A percentile compares a stretch with the other conserved stretches of the same genome.
Conservation (phyloP, 1,139 yeast species). For the Magnusiomyces fungicola region DNA sequence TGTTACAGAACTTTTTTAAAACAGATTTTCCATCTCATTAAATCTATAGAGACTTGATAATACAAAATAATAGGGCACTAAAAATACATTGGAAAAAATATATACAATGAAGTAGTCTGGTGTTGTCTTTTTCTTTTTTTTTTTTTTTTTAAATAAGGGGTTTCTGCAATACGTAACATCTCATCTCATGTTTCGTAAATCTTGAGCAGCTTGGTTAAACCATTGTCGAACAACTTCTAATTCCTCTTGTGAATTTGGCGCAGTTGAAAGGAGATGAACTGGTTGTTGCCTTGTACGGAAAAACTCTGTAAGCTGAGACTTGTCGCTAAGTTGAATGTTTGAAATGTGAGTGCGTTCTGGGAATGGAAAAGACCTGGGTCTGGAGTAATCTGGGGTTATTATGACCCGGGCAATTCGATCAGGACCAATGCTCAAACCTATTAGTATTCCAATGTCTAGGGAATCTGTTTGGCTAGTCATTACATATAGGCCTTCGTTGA, state of each 20-base stretch:
- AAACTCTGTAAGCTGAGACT: constrained; percentile 14
- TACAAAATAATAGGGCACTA: no score
- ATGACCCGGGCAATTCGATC: constrained; percentile 14
- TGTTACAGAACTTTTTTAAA: no score
- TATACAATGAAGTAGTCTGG: no score
- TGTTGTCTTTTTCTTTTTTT: no score
- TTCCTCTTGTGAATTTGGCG: constrained; percentile 15
- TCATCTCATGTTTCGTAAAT: constrained; percentile 11
- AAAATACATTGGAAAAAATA: no score
- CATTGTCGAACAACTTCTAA: constrained; percentile 14
- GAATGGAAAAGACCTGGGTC: constrained; percentile 12
- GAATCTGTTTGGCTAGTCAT: constrained; percentile 14
- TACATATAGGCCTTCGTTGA: constrained; percentile 15
- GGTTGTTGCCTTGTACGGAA: constrained; percentile 15
- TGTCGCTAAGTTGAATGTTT: constrained; percentile 14
- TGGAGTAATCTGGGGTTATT: constrained; percentile 13
- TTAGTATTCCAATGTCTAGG: constrained; percentile 13
- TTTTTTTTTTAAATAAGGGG: no score
- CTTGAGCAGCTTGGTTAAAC: constrained; percentile 16
- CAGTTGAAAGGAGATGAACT: constrained; percentile 10
- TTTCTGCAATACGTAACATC: no score
- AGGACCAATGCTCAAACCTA: constrained; percentile 13
- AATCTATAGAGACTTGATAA: no score
- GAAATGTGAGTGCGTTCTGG: constrained; percentile 11
- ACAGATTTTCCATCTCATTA: no score